Evolutionary conservation across 2,329 filamentous ascomycete genomes (phyloP).

Genomic region (Eutypella sp.): DNA sequence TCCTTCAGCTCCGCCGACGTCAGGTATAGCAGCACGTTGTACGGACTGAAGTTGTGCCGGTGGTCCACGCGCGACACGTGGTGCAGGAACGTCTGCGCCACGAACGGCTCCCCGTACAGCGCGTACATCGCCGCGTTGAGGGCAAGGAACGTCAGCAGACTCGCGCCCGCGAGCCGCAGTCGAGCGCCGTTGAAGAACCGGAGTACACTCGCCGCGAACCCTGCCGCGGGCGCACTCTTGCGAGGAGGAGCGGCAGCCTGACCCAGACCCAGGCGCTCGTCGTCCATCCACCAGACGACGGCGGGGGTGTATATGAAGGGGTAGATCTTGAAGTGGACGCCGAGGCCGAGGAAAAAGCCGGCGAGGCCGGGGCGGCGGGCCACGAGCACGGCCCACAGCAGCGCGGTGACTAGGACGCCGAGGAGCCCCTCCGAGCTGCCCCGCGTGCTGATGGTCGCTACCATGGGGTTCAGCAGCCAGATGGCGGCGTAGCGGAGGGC

Average conservation of each 20-base stretch:
- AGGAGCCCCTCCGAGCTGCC: slow-evolving; percentile 91
- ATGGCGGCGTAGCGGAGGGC: slow-evolving; percentile 77
- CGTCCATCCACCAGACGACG: slow-evolving; percentile 76
- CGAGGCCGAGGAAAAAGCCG: slow-evolving; percentile 71
- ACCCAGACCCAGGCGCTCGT: slow-evolving; percentile 34
- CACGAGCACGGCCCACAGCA: slow-evolving; percentile 76
- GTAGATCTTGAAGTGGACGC: slow-evolving; percentile 98
- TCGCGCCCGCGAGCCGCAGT: slow-evolving; percentile 55
- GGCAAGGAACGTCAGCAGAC: slow-evolving; percentile 65
- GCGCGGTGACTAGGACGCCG: slow-evolving; percentile 73
- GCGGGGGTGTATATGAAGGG: slow-evolving; percentile 90
- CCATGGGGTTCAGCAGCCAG: slow-evolving; percentile 97
- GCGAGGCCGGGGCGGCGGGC: slow-evolving; percentile 58
- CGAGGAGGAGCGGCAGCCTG: neutral
- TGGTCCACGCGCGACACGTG: slow-evolving; percentile 92
- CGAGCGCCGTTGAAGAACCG: slow-evolving; percentile 51
- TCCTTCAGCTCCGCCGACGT: slow-evolving; percentile 57
- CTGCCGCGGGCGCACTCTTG: slow-evolving; percentile 9
- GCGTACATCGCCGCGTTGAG: slow-evolving; percentile 78
- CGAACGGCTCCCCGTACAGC: slow-evolving; percentile 73
- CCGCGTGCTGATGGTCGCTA: slow-evolving; percentile 90
- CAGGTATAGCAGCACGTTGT: slow-evolving; percentile 87
- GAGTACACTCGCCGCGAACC: slow-evolving; percentile 19
- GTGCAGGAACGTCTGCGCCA: slow-evolving; percentile 88
- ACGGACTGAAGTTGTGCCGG: slow-evolving; percentile 96